Evolutionary conservation across 192 early-diverging fungal genomes (phyloP).

Genomic region (Entrophospora sp.): DNA sequence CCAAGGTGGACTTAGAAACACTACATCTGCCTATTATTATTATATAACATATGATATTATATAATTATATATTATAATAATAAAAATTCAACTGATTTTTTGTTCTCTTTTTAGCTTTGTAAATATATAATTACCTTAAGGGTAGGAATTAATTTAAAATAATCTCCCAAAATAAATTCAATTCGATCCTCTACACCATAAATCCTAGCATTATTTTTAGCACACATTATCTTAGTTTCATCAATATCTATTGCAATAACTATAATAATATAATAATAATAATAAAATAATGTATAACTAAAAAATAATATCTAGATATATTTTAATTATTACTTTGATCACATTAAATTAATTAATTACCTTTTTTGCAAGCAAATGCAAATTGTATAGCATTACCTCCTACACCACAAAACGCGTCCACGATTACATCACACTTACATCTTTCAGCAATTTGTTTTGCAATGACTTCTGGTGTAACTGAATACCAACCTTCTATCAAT

Average conservation of each 20-base stretch:
- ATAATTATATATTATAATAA: too few relatives aligned
- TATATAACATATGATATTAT: too few relatives aligned
- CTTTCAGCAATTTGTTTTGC: conserved; percentile 70
- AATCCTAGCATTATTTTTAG: conserved; percentile 74
- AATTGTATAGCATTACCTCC: conserved; percentile 98
- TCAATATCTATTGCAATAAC: conserved; percentile 94
- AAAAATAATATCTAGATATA: too few relatives aligned
- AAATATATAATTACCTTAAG: conserved; percentile 41
- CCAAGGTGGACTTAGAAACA: conserved; percentile 96
- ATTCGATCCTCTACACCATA: conserved; percentile 91
- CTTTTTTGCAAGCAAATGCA: conserved; percentile 73
- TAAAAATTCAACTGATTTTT: too few relatives aligned
- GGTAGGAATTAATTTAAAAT: conserved; percentile 60
- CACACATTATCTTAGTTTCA: conserved; percentile 65
- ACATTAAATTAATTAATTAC: conserved; percentile 24
- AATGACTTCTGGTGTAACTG: conserved; percentile 88
- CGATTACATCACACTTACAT: conserved; percentile 51
- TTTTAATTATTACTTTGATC: too few relatives aligned
- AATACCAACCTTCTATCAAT: conserved; percentile 79
- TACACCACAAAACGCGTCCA: conserved; percentile 94
- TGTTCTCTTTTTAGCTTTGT: too few relatives aligned
- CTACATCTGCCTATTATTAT: conserved; percentile 69
- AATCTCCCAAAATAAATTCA: conserved; percentile 88
- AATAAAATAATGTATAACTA: not conserved
- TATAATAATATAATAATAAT: not conserved